Evolutionary conservation across 768 basidiomycete species (phyloP), one percentile per base, ranked within the genome.

Genomic region (Boletellus ananiceps): DNA sequence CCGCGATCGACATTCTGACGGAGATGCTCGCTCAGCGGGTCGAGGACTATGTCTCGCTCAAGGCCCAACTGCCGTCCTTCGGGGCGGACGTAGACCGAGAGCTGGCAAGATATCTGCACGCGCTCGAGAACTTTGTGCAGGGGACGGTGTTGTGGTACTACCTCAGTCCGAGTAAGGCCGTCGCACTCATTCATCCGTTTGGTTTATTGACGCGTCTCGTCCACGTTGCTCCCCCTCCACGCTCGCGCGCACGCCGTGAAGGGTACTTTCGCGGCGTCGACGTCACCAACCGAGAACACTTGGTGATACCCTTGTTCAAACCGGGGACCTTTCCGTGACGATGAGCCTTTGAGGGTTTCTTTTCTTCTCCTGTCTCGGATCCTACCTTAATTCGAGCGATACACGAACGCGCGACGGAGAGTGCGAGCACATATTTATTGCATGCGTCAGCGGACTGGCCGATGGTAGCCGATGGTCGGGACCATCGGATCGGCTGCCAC

Each of bases 61-160:
- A 69, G 61, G 59, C 37, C 5, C 56, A 58, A 16, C 42, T 71
- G 8, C 70, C 71, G 2, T 70, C 70, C 3, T 71, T 71, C 37
- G 70, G 70, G 1, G 34, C 57, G 12, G 63, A 68, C 0, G 68
- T 66, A 21, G 71, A 71, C 45, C 50, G 49, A n/a, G 70, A 71
- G 18, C 56, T 71, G 16, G 60, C 47, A 9, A 55, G 59, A n/a
- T 72, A 71, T 51, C 44, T 67, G 51, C 48, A 55, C 33, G 70
- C 70, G 5, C 51, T 71, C 13, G 70, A 71, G 46, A 69, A 71
- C 51, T 71, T 72, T 38, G 64, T 66, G 1, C 70, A 71, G 43
- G 70, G 70, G 15, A 71, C 70, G 9, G 68, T 72, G 14, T 33
- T 71, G 46, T 71, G 70, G 70, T 71, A 71, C 51, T 72, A 71